A percentile compares a stretch with the other conserved stretches of the same genome.
Evolutionary conservation across 306 rosid genomes (phyloP).

Genomic region (Ormosia emarginata): DNA sequence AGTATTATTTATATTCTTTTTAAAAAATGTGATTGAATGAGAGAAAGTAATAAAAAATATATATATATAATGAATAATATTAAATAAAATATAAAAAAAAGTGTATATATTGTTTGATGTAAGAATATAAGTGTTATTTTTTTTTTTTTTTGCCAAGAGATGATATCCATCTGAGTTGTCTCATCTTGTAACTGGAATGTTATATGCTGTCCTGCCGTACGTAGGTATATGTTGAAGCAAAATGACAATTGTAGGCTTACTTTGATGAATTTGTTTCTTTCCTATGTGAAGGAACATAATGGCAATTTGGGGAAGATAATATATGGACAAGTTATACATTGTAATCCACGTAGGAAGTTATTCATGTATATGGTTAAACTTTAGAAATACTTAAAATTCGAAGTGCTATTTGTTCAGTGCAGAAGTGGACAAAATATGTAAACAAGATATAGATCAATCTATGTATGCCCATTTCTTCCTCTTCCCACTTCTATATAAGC

Average conservation of each 20-base stretch:
- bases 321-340: background rate
- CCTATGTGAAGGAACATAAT: background rate
- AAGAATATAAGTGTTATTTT: too few species aligned
- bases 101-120: too few species aligned
- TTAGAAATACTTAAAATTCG: too few species aligned
- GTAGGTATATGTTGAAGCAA: background rate
- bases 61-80: too few species aligned
- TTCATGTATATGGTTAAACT: background rate
- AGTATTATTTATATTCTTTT: too few species aligned
- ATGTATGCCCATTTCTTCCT: background rate
- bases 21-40: too few species aligned
- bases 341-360: background rate
- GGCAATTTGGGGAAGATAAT: background rate
- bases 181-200: background rate
- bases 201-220: background rate
- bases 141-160: background rate
- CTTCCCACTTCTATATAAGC: background rate
- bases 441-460: background rate
- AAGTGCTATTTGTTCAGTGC: background rate
- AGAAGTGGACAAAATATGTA: background rate
- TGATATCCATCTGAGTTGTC: background rate
- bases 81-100: too few species aligned
- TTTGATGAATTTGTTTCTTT: background rate
- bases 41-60: too few species aligned
- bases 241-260: background rate